Conservation (phyloP, 1,284 basidiomycete genomes). For the Ganoderma meredithae region DNA sequence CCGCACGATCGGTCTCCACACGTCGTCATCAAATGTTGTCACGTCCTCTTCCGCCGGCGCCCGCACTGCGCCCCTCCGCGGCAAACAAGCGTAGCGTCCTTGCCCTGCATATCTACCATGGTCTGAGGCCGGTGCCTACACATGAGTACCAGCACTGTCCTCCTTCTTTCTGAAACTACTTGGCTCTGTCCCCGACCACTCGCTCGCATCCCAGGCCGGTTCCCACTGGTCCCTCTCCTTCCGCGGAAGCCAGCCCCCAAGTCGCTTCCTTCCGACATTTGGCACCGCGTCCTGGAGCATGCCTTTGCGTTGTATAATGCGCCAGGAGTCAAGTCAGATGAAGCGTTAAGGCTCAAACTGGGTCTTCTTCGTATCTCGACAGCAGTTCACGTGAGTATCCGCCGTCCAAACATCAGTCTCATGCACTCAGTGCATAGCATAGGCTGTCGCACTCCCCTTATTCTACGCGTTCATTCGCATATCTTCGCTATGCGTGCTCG, state of each 20-base stretch:
- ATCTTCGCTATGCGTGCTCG: constrained; percentile 53
- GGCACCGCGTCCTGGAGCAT: constrained; percentile 67
- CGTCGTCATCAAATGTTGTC: neutral
- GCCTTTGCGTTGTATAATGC: constrained; percentile 47
- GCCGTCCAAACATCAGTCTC: too few species aligned
- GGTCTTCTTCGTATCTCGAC: constrained; percentile 70
- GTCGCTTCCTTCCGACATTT: constrained; percentile 74
- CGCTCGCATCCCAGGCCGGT: constrained; percentile 55
- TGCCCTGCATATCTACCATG: constrained; percentile 1
- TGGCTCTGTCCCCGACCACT: constrained; percentile 51
- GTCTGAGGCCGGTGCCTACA: constrained; percentile 3
- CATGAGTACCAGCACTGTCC: constrained; percentile 23
- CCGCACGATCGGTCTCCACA: neutral
- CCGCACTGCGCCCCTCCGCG: neutral
- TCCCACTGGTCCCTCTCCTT: constrained; percentile 74
- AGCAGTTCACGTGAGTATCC: constrained; percentile 66
- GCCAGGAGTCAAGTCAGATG: constrained; percentile 13
- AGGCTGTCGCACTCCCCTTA: constrained; percentile 75
- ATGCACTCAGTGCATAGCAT: constrained; percentile 23
- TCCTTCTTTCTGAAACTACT: constrained; percentile 28
- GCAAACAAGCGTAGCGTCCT: neutral
- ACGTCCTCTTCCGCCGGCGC: neutral
- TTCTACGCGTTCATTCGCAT: constrained; percentile 69
- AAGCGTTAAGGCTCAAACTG: constrained; percentile 30
- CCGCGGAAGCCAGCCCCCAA: constrained; percentile 57